A percentile compares a stretch with the other conserved stretches of the same genome.
phyloP scores from a whole-genome alignment of 2,329 filamentous ascomycete genomes.

The Cladophialophora psammophila region DNA sequence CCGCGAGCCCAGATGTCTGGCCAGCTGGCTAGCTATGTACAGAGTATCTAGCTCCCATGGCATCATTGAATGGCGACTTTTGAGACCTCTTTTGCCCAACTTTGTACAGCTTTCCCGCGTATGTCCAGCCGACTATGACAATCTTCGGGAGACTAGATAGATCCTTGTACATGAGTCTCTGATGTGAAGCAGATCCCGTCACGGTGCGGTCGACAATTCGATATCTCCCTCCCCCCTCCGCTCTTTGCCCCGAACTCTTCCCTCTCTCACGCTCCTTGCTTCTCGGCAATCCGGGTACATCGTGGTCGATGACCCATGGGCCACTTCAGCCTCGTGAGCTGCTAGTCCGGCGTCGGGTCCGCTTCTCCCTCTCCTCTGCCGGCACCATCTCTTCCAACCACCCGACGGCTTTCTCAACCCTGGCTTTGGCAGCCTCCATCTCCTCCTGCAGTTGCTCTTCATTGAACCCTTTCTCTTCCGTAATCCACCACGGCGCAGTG shows the following conservation, averaged over 20 bases:
- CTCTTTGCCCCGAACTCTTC: background rate
- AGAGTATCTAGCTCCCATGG: background rate
- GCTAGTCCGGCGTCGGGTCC: conserved; percentile 13
- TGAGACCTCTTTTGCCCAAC: background rate
- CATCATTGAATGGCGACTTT: background rate
- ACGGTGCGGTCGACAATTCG: no score
- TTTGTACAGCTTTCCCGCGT: background rate
- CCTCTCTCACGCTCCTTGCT: no score
- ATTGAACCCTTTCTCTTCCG: conserved; percentile 22
- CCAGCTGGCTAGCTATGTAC: background rate
- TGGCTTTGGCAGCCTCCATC: conserved; percentile 20
- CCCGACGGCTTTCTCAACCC: conserved; percentile 24
- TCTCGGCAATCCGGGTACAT: background rate
- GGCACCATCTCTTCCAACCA: conserved; percentile 24
- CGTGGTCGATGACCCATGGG: background rate
- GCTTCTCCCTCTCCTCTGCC: conserved; percentile 5
- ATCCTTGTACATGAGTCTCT: conserved; percentile 12
- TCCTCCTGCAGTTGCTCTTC: conserved; percentile 21
- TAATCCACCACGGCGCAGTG: conserved; percentile 37
- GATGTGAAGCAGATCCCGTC: conserved; percentile 9
- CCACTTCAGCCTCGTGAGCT: conserved; percentile 2
- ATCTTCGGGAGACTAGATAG: conserved; percentile 12
- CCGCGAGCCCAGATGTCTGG: background rate
- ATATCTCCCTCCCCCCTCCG: background rate
- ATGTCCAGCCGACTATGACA: conserved; percentile 10